Base-by-base conservation (phyloP, 2,329 filamentous ascomycete genomes). In the Beauveria scarabaeidicola region DNA sequence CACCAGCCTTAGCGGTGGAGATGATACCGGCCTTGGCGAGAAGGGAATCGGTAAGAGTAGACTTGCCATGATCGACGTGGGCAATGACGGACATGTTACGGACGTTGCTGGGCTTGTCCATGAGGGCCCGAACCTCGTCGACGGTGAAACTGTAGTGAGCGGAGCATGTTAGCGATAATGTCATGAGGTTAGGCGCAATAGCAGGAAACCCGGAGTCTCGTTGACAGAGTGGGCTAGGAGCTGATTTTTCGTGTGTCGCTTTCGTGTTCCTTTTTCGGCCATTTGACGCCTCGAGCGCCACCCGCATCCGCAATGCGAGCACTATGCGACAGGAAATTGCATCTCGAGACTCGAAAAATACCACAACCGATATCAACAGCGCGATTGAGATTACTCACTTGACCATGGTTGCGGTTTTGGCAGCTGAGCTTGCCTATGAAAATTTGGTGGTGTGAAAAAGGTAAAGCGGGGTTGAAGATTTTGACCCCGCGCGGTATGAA, bases 41-140 rank as follows among this genome's bases (percentile, higher is more conserved):
- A 69, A 99, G 90, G 72, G 94, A 97, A 82, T 99, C 94, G 87
- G 93, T 97, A 73, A 99, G 86, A 76, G 94, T 99, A 72, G 94
- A 99, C 82, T 99, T 99, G 84, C 94, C 94, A 87, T 99, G 94
- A 81, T 99, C 94, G 87, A 99, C 92, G 84, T 99, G 94, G 78
- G 94, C 94, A 91, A 97, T 97, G 78, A 99, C 94, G 82, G 91
- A 97, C 93, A 97, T 97, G 87, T 97, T 97, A 79, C 84, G 82
- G 76, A 87, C 84, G 77, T 88, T 87, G 75, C 76, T 81, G 69
- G 89, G 86, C 80, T 87, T 87, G 85, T 91, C 88, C 88, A 89
- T 90, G 75, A 89, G 72, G 72, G 64, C 69, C 78, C 88, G 87
- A 78, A 91, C 89, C 86, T 91, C 92, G 77, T 97, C 93, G 81